A percentile compares a stretch with the other conserved stretches of the same genome.
These are phyloP conservation scores for Ceratocystis huliohia DNA, from an alignment of 2,329 filamentous ascomycete species.

Conservation along the genomic window DNA sequence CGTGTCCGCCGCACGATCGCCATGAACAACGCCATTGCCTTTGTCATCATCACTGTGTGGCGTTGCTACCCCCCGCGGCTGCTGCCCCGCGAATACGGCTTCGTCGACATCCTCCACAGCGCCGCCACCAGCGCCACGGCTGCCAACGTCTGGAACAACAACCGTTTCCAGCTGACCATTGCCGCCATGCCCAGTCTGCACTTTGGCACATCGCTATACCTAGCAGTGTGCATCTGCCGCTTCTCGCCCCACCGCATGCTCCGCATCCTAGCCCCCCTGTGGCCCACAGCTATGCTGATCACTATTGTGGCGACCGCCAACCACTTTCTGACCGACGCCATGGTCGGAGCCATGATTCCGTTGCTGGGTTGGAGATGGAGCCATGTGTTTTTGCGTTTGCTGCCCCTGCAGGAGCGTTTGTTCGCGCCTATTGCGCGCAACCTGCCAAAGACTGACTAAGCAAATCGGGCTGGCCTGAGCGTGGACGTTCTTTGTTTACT, in stretches of 20 bases:
- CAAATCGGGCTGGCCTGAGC: conserved; percentile 1
- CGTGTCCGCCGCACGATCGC: conserved; percentile 36
- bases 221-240: conserved; percentile 28
- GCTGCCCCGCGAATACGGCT: conserved; percentile 36
- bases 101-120: conserved; percentile 34
- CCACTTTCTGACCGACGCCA: conserved; percentile 30
- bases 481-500: not conserved
- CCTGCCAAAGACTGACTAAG: conserved; percentile 17
- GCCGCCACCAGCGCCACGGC: conserved; percentile 23
- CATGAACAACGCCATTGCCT: conserved; percentile 37
- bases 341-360: conserved; percentile 29
- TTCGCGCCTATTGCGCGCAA: conserved; percentile 22
- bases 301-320: conserved; percentile 33
- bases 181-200: conserved; percentile 39
- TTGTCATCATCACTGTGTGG: conserved; percentile 36
- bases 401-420: conserved; percentile 26
- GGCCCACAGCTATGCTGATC: conserved; percentile 33
- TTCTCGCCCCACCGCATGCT: conserved; percentile 33
- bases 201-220: conserved; percentile 33
- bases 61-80: conserved; percentile 38
- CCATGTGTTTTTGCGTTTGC: conserved; percentile 24
- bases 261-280: conserved; percentile 30
- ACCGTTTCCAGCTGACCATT: conserved; percentile 36
- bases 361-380: conserved; percentile 29
- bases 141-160: conserved; percentile 32